phyloP scores from a whole-genome alignment of 2,329 filamentous ascomycete genomes.

The Acarospora socialis region DNA sequence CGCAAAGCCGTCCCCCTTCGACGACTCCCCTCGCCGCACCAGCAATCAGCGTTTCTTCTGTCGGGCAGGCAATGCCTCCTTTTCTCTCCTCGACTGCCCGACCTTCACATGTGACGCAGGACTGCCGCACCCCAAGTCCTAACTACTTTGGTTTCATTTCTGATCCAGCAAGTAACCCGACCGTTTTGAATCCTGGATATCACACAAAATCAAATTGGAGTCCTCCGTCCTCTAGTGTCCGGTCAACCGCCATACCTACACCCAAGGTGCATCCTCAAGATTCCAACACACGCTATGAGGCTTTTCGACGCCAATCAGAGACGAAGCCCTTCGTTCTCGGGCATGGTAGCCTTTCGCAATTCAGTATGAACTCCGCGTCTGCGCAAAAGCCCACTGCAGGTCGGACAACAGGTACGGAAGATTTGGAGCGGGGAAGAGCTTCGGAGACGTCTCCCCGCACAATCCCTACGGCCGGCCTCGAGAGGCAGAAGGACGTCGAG shows the following conservation, averaged over 20 bases:
- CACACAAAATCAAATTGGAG: constrained; percentile 62
- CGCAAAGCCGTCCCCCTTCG: constrained; percentile 15
- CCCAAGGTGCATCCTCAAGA: constrained; percentile 58
- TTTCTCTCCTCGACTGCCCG: constrained; percentile 34
- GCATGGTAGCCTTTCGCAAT: constrained; percentile 28
- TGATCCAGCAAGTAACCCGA: constrained; percentile 41
- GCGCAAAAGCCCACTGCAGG: constrained; percentile 25
- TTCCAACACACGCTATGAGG: constrained; percentile 68
- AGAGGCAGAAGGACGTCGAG: too few relatives aligned
- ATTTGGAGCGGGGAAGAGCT: background rate
- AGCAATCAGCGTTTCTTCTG: constrained; percentile 38
- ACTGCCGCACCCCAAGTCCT: constrained; percentile 42
- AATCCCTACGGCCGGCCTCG: too few relatives aligned
- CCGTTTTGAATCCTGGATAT: constrained; percentile 44
- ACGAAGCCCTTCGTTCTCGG: constrained; percentile 40
- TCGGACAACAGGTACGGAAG: constrained; percentile 23
- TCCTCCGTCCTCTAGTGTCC: constrained; percentile 54
- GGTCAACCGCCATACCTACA: constrained; percentile 52
- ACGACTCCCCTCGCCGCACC: constrained; percentile 38
- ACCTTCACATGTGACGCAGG: constrained; percentile 25
- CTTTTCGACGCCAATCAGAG: constrained; percentile 61
- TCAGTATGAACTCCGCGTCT: constrained; percentile 16
- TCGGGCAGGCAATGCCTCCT: constrained; percentile 41
- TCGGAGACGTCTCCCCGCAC: too few relatives aligned
- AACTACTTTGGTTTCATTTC: constrained; percentile 76